phyloP scores from a whole-genome alignment of 176 grass and related monocot genomes.

The Oryza longistaminata region DNA sequence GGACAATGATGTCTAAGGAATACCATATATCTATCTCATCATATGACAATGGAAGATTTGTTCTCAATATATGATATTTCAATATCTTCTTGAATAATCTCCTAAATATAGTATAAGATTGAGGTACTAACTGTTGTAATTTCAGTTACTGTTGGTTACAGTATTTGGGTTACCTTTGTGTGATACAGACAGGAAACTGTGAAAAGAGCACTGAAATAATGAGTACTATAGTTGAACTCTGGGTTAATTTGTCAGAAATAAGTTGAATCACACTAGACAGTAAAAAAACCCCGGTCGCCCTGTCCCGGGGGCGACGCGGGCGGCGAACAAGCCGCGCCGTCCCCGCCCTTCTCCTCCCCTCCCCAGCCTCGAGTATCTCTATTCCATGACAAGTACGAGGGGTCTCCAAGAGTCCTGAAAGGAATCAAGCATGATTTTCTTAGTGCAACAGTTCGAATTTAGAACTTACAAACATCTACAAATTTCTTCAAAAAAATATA shows the following conservation, averaged over 20 bases:
- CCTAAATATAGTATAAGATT: neutral
- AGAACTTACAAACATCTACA: too few relatives aligned
- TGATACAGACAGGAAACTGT: slow-evolving; percentile 3
- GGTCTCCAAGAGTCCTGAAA: slow-evolving; percentile 88
- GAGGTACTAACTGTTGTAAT: slow-evolving; percentile 12
- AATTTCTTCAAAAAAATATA: neutral
- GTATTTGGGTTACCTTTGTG: neutral
- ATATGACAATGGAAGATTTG: slow-evolving; percentile 15
- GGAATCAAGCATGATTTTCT: slow-evolving; percentile 34
- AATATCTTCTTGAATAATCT: slow-evolving; percentile 10
- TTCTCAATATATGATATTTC: slow-evolving; percentile 7
- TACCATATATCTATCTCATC: neutral
- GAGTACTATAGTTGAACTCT: neutral
- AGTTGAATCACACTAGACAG: too few relatives aligned
- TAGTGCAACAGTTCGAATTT: neutral
- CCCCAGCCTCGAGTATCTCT: slow-evolving; percentile 17
- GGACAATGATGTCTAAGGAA: slow-evolving; percentile 5
- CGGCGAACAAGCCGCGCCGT: too few relatives aligned
- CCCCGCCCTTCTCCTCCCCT: too few relatives aligned
- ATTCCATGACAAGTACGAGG: slow-evolving; percentile 88
- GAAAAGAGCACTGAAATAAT: slow-evolving; percentile 16
- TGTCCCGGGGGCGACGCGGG: too few relatives aligned
- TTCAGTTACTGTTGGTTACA: neutral
- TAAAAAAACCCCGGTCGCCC: too few relatives aligned
- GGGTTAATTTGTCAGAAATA: slow-evolving; percentile 12